Base-by-base conservation (phyloP, 2,329 filamentous ascomycete genomes). In the Phyllosticta ampelicida region DNA sequence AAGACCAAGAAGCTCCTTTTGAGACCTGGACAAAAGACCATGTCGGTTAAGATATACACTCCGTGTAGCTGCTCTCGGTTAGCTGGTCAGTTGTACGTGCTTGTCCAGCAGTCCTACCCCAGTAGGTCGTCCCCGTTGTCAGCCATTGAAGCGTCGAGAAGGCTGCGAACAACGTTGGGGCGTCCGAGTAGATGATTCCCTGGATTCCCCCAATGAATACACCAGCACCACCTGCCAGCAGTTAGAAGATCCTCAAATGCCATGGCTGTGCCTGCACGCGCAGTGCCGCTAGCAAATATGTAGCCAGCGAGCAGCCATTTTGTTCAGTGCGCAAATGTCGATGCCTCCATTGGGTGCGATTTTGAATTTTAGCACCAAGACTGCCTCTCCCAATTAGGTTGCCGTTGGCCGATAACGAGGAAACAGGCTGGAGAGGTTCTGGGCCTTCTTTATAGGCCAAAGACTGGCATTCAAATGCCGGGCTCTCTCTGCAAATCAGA, bases 141-240 rank as follows among this genome's bases (percentile, higher is more conserved):
- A 89, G 89, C 82, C 89, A 96, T 73, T 95, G 90, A 48, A 89
- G 76, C 18, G 89, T 87, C 20, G 86, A 85, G 44, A 85, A 80
- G 11, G 86, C 64, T 0, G 89, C 86, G 73, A 90, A 92, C 6
- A 92, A 72, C 2, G 83, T 69, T 3, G 81, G 78, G 3, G 88
- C 85, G 13, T 80, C 82, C 18, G 86, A 86, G 60, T 84, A 80
- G 53, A 91, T 60, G 18, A 77, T 75, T 29, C 76, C 76, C 54
- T 71, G 70, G 53, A 74, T 69, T 55, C 75, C 73, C 48, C 77
- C 77, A 55, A 74, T 63, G 18, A 73, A 71, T 52, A 95, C 86
- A 26, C 89, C 90, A 36, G 19, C 49, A 20, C 53, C 19, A 29
- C 56, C 56, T 58, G n/a, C 36, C 36, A 44, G n/a, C 36, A 44